Evolutionary conservation across 352 stramenopile species (phyloP), one percentile per base, ranked within the genome.

Genomic region (Pythium aphanidermatum): DNA sequence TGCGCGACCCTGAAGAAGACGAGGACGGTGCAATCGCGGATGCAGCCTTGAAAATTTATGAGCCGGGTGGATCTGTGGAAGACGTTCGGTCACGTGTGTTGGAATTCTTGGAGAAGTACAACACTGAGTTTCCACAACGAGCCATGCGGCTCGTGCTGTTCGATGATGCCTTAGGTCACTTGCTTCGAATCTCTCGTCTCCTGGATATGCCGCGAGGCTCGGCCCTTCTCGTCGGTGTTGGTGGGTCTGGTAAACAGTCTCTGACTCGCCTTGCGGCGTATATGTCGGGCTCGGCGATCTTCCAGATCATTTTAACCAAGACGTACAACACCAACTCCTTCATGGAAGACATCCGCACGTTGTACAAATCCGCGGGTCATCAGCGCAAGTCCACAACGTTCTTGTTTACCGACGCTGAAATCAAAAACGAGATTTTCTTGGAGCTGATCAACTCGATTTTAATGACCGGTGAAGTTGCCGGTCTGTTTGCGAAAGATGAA

Each of bases 371-470:
- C 39, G 95, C 96, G 1, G 96, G 96, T 0, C 94, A 98, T 46
- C 88, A 98, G 51, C 76, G 90, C 33, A 96, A 98, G 58, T 95
- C 89, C 23, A 98, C 96, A 30, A 98, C 93, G 27, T 99, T 99
- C 48, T 60, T 99, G 12, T 99, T 99, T 58, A 99, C 96, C 1
- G 96, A 99, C 55, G 95, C 92, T 8, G 95, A 99, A 58, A 99
- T 99, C 63, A 98, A 99, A 74, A 96, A 98, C 46, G 96, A 99
- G 63, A 96, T 98, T 48, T 99, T 99, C 64, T 68, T 99, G 32
- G 96, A 99, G 77, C 75, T 96, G 7, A 96, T 99, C 70, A 99
- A 99, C 70, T 98, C 85, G 19, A 89, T 99, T 29, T 75, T 99
- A 29, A 98, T 98, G 76, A 99, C 96, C 8, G 96, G 96, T 41